phyloP scores from a whole-genome alignment of 2,329 filamentous ascomycete genomes.

The Trichoderma sp. region DNA sequence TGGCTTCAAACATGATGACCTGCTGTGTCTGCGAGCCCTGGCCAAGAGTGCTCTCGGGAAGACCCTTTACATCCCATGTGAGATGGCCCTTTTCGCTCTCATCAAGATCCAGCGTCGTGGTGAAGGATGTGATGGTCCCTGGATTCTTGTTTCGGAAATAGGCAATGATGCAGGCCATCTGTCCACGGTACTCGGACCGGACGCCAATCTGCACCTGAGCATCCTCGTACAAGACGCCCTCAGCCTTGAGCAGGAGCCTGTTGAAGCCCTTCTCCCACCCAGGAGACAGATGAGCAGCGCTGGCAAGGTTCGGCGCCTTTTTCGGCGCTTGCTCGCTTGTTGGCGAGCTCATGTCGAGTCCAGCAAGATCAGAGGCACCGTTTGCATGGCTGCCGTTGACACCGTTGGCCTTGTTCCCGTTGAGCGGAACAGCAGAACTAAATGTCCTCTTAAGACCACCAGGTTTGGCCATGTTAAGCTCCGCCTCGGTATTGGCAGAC shows the following conservation, averaged over 20 bases:
- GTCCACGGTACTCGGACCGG: slow-evolving; percentile 91
- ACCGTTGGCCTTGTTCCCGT: slow-evolving; percentile 48
- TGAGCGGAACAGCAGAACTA: slow-evolving; percentile 57
- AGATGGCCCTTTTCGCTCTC: slow-evolving; percentile 64
- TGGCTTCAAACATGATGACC: slow-evolving; percentile 91
- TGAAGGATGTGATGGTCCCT: slow-evolving; percentile 83
- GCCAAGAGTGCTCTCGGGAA: slow-evolving; percentile 79
- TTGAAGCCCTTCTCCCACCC: slow-evolving; percentile 94
- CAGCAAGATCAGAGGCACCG: slow-evolving; percentile 68
- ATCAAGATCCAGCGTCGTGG: slow-evolving; percentile 87
- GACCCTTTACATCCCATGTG: slow-evolving; percentile 82
- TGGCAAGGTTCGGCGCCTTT: slow-evolving; percentile 82
- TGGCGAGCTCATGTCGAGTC: slow-evolving; percentile 73
- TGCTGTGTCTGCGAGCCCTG: slow-evolving; percentile 82
- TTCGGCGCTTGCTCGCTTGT: slow-evolving; percentile 57
- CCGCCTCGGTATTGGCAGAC: slow-evolving; percentile 83
- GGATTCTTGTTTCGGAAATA: slow-evolving; percentile 97
- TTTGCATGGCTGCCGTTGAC: slow-evolving; percentile 53
- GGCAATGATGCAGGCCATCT: slow-evolving; percentile 91
- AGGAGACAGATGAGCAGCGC: slow-evolving; percentile 87
- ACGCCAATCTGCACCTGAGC: slow-evolving; percentile 90
- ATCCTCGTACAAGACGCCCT: slow-evolving; percentile 94
- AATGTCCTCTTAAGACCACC: slow-evolving; percentile 85
- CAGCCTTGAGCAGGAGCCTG: slow-evolving; percentile 72
- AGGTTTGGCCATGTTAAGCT: slow-evolving; percentile 78